These are phyloP conservation scores for Byssothecium circinans DNA, from an alignment of 2,329 filamentous ascomycete species.

Conservation along the genomic window DNA sequence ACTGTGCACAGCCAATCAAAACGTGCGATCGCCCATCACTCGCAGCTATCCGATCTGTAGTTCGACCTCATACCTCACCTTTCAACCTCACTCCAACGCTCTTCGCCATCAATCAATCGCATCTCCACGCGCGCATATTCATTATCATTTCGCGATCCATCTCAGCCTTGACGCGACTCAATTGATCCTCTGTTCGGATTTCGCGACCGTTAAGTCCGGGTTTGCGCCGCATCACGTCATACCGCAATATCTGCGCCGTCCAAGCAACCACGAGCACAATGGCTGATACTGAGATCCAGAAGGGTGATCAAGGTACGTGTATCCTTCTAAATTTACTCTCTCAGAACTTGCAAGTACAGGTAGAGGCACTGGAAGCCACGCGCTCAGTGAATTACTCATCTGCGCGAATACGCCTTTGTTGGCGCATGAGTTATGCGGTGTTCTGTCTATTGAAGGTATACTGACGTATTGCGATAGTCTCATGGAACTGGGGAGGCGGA, in stretches of 20 bases:
- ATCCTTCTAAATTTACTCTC: background rate
- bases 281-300: conserved; percentile 39
- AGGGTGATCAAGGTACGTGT: conserved; percentile 42
- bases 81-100: conserved; percentile 11
- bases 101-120: conserved; percentile 7
- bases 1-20: conserved; percentile 29
- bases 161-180: conserved; percentile 23
- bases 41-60: conserved; percentile 37
- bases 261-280: conserved; percentile 25
- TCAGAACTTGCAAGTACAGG: background rate
- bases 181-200: conserved; percentile 22
- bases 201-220: conserved; percentile 23
- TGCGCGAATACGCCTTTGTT: conserved; percentile 7
- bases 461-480: conserved; percentile 50
- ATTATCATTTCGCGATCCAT: conserved; percentile 16
- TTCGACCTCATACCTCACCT: conserved; percentile 25
- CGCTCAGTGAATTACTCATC: conserved; percentile 3
- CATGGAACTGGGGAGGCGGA: conserved; percentile 63
- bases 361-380: background rate
- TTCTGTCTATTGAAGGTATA: background rate
- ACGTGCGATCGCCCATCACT: conserved; percentile 25
- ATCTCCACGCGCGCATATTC: conserved; percentile 26
- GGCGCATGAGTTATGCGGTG: conserved; percentile 5
- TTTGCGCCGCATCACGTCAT: conserved; percentile 37
- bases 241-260: conserved; percentile 15